These are phyloP conservation scores for Isoetes engelmannii DNA, from an alignment of 83 land plant genomes.

Conservation along the genomic window DNA sequence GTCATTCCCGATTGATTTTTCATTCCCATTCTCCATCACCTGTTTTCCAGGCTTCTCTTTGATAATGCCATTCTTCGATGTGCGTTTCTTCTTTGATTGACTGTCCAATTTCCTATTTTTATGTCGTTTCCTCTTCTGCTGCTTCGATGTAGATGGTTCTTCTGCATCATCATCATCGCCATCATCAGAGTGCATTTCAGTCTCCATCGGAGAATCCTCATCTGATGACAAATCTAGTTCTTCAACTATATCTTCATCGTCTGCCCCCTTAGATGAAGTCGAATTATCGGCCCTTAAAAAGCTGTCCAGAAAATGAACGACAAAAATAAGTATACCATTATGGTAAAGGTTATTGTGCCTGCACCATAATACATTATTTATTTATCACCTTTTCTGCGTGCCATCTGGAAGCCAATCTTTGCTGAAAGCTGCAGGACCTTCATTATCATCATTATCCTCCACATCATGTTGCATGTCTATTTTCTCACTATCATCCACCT, in stretches of 20 bases:
- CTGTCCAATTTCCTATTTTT: not conserved
- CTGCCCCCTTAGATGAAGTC: constrained; percentile 5
- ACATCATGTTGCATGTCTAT: constrained; percentile 1
- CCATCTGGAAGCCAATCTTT: constrained; percentile 31
- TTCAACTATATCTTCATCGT: constrained; percentile 35
- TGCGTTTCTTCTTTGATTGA: too few species aligned
- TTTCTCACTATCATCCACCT: not conserved
- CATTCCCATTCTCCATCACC: too few species aligned
- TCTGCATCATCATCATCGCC: constrained; percentile 10
- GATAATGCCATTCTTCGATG: too few species aligned
- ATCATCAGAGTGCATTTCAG: constrained; percentile 14
- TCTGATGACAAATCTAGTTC: constrained; percentile 27
- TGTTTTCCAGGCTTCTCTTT: too few species aligned
- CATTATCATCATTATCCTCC: constrained; percentile 18
- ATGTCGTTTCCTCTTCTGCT: not conserved
- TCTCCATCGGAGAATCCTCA: constrained; percentile 14
- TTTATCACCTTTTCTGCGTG: not conserved
- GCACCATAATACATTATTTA: too few species aligned
- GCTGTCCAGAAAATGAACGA: not conserved
- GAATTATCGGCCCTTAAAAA: not conserved
- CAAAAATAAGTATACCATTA: not conserved
- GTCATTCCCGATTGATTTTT: too few species aligned
- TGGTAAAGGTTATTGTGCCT: not conserved
- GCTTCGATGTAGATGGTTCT: not conserved
- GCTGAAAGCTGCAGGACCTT: constrained; percentile 22